A percentile compares a stretch with the other conserved stretches of the same genome.
These are phyloP conservation scores for Penicillium angulare DNA, from an alignment of 495 filamentous ascomycete species.

Conservation along the genomic window DNA sequence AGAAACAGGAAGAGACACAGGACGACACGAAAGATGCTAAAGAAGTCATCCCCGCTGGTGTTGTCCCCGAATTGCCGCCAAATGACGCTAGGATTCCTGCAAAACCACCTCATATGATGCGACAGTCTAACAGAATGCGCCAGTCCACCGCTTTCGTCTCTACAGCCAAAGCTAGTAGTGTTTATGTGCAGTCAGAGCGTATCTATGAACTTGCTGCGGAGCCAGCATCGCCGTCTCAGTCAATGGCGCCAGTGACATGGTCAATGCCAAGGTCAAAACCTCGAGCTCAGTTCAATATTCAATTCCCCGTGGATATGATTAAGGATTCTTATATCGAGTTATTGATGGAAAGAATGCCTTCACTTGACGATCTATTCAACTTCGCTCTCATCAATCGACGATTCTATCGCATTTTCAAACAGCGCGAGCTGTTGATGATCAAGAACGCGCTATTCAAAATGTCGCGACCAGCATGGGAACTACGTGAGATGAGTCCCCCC, in stretches of 20 bases:
- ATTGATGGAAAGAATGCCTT: slow-evolving; percentile 51
- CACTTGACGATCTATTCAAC: slow-evolving; percentile 57
- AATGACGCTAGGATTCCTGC: slow-evolving; percentile 27
- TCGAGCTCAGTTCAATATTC: neutral
- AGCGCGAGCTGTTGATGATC: slow-evolving; percentile 56
- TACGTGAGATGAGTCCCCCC: slow-evolving; percentile 61
- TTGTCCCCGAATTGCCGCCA: neutral
- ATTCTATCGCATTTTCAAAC: slow-evolving; percentile 62
- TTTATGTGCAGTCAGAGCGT: slow-evolving; percentile 18
- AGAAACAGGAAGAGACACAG: no score
- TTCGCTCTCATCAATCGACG: slow-evolving; percentile 54
- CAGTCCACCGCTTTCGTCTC: slow-evolving; percentile 12
- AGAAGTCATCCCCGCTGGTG: neutral
- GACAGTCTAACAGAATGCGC: slow-evolving; percentile 12
- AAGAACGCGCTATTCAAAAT: slow-evolving; percentile 52
- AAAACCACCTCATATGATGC: neutral
- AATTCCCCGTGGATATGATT: slow-evolving; percentile 42
- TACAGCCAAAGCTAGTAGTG: slow-evolving; percentile 20
- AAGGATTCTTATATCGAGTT: slow-evolving; percentile 45
- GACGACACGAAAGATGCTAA: slow-evolving; percentile 1
- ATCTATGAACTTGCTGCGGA: slow-evolving; percentile 41
- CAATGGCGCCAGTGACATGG: slow-evolving; percentile 4
- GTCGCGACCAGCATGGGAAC: slow-evolving; percentile 65
- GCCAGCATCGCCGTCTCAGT: slow-evolving; percentile 23
- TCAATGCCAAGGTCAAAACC: slow-evolving; percentile 1